Conservation (phyloP, 441 rosid species). For the Dalechampia spathulata region DNA sequence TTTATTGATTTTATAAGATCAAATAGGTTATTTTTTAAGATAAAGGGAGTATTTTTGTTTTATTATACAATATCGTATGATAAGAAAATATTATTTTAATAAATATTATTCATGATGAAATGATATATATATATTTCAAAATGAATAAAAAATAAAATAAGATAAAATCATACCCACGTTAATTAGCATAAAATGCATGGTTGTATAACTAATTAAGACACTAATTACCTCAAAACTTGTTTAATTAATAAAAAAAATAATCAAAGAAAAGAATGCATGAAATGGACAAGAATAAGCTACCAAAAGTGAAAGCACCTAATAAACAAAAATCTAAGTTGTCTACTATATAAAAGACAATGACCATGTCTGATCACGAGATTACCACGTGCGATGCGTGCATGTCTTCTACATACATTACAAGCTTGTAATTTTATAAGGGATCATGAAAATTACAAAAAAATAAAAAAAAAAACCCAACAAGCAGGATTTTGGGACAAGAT, state of each 20-base stretch:
- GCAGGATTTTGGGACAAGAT: conserved; percentile 16
- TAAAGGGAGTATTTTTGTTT: no score
- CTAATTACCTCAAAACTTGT: no score
- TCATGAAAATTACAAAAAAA: background rate
- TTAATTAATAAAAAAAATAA: background rate
- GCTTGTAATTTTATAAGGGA: conserved; percentile 21
- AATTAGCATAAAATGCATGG: no score
- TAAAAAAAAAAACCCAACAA: background rate
- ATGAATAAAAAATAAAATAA: no score
- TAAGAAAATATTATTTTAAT: no score
- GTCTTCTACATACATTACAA: conserved; percentile 21
- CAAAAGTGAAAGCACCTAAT: background rate
- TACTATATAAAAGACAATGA: conserved; percentile 26
- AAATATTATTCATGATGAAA: no score
- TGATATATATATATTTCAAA: no score
- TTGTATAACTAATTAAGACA: no score
- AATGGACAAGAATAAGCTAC: conserved; percentile 4
- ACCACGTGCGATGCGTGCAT: conserved; percentile 43
- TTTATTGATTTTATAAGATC: no score
- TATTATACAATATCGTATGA: no score
- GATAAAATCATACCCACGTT: no score
- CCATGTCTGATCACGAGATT: conserved; percentile 36
- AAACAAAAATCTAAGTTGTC: conserved; percentile 37
- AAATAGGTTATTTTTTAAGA: no score
- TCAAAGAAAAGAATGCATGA: background rate